These are phyloP conservation scores for Naumovozyma castellii DNA, from an alignment of 805 yeast genomes.

Conservation along the genomic window DNA sequence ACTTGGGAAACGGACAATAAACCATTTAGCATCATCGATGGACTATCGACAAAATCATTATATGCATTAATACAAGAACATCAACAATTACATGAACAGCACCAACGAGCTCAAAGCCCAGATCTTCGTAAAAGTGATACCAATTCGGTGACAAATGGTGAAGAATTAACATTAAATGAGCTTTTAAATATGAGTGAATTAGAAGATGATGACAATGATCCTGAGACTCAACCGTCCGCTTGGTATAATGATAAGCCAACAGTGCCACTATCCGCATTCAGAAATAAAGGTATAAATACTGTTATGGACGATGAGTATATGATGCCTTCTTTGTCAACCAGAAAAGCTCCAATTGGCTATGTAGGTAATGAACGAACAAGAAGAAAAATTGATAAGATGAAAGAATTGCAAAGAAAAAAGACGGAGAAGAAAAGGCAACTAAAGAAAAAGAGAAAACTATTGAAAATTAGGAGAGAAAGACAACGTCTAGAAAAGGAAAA, in stretches of 20 bases:
- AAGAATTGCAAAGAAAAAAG: slow-evolving; percentile 28
- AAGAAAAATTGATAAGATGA: slow-evolving; percentile 29
- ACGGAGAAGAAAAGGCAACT: slow-evolving; percentile 26
- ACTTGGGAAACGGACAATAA: slow-evolving; percentile 80
- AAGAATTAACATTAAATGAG: slow-evolving; percentile 58
- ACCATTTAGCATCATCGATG: slow-evolving; percentile 92
- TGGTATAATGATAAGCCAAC: slow-evolving; percentile 34
- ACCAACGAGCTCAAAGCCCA: slow-evolving; percentile 18
- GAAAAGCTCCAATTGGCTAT: slow-evolving; percentile 30
- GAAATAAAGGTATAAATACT: slow-evolving; percentile 57
- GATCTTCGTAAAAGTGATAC: slow-evolving; percentile 5
- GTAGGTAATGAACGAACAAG: slow-evolving; percentile 30
- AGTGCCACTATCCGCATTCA: slow-evolving; percentile 81
- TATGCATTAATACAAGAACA: slow-evolving; percentile 38
- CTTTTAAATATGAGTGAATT: slow-evolving; percentile 79
- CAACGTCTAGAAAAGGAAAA: slow-evolving; percentile 24
- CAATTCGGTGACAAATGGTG: slow-evolving; percentile 18
- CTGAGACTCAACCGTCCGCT: slow-evolving; percentile 31
- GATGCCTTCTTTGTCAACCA: slow-evolving; percentile 22
- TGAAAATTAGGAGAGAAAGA: slow-evolving; percentile 25
- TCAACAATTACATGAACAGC: slow-evolving; percentile 20
- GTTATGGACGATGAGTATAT: slow-evolving; percentile 27
- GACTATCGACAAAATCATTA: slow-evolving; percentile 78
- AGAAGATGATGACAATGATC: slow-evolving; percentile 62
- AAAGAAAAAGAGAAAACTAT: slow-evolving; percentile 27